These are phyloP conservation scores for Sporothrix schenckii DNA, from an alignment of 2,329 filamentous ascomycete species.

Conservation along the genomic window DNA sequence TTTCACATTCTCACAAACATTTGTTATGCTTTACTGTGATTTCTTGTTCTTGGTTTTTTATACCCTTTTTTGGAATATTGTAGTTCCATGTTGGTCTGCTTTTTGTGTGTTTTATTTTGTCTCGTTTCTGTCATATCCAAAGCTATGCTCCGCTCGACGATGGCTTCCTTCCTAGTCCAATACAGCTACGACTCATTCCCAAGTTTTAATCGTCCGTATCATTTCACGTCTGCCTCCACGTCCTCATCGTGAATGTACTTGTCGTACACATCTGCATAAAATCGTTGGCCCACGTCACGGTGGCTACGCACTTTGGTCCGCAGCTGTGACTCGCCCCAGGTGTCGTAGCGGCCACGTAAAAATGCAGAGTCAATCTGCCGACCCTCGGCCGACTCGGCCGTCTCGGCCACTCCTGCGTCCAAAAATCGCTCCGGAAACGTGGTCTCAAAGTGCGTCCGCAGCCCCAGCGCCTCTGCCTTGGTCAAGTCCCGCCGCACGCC, in stretches of 20 bases:
- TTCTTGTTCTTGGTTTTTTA: background rate
- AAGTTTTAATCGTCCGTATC: background rate
- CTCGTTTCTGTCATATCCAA: background rate
- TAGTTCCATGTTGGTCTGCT: background rate
- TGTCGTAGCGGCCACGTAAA: slow-evolving; percentile 54
- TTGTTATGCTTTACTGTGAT: too few species aligned
- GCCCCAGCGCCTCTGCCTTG: slow-evolving; percentile 47
- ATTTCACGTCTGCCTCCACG: background rate
- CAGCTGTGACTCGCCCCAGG: slow-evolving; percentile 59
- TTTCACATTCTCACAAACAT: too few species aligned
- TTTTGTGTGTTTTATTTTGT: background rate
- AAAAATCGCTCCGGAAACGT: background rate
- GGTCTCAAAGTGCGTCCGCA: slow-evolving; percentile 44
- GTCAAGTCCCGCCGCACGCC: slow-evolving; percentile 53
- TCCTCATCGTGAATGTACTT: slow-evolving; percentile 39
- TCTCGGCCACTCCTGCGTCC: background rate
- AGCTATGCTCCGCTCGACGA: background rate
- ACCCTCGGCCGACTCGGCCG: slow-evolving; percentile 44
- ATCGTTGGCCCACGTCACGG: slow-evolving; percentile 51
- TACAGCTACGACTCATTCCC: background rate
- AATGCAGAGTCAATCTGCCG: slow-evolving; percentile 54
- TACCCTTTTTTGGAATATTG: background rate
- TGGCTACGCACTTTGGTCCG: slow-evolving; percentile 59
- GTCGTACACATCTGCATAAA: slow-evolving; percentile 54
- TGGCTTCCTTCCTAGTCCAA: background rate